Conservation (phyloP, 257 asterid genomes). For the Craterostigma plantagineum region DNA sequence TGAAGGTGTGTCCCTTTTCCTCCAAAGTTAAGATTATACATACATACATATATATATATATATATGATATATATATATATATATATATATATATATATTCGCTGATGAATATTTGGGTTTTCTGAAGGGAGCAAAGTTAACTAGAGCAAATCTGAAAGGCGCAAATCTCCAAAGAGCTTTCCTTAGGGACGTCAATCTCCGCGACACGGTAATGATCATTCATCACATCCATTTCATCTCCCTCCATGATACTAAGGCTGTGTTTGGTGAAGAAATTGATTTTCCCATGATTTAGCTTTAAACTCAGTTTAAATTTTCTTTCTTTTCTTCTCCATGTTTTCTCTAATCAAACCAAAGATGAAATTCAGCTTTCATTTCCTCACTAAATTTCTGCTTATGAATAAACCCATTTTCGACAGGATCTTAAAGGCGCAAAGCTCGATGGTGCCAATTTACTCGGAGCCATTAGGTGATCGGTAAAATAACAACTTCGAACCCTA, state of each 20-base stretch:
- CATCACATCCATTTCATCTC: conserved; percentile 10
- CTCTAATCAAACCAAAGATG: too few species aligned
- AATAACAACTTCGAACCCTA: too few species aligned
- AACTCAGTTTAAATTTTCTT: too few species aligned
- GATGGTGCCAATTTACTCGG: conserved; percentile 79
- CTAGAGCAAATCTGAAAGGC: conserved; percentile 74
- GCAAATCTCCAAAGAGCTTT: conserved; percentile 96
- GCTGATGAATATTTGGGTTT: too few species aligned
- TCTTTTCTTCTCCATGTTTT: too few species aligned
- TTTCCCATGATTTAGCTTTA: too few species aligned
- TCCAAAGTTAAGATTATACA: too few species aligned
- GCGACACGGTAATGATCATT: conserved; percentile 39
- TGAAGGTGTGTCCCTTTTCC: conserved; percentile 40
- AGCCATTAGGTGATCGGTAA: conserved; percentile 38
- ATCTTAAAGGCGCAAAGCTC: conserved; percentile 72
- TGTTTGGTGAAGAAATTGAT: too few species aligned
- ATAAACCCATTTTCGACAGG: conserved; percentile 17
- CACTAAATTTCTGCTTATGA: background rate
- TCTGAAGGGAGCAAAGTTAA: conserved; percentile 68
- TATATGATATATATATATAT: conserved; percentile 4
- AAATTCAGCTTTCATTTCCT: too few species aligned
- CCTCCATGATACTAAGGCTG: background rate
- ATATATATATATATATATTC: too few species aligned
- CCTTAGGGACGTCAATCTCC: conserved; percentile 76
- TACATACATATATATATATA: background rate